Evolutionary conservation across 306 rosid species (phyloP).

Genomic region (Gillenia trifoliata): DNA sequence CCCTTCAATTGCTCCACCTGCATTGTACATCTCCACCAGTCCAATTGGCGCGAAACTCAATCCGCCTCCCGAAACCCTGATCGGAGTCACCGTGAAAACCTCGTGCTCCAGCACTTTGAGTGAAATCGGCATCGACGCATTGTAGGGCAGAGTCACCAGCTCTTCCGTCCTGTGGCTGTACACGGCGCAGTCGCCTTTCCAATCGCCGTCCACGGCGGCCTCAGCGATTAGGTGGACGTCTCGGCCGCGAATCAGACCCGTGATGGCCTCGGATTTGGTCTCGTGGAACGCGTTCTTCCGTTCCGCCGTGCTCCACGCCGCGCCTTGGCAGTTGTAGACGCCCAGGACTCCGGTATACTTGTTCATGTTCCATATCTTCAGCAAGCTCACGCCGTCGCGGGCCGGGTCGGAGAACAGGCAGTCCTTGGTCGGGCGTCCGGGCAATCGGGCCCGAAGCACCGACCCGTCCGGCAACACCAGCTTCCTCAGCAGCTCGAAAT

Average conservation of each 20-base stretch:
- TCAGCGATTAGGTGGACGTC: constrained; percentile 67
- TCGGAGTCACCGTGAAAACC: constrained; percentile 65
- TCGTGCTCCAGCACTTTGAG: constrained; percentile 71
- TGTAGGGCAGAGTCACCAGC: constrained; percentile 53
- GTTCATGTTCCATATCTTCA: constrained; percentile 97
- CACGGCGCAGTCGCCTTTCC: constrained; percentile 74
- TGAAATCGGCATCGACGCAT: constrained; percentile 61
- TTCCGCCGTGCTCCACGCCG: constrained; percentile 70
- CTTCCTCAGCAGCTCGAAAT: constrained; percentile 66
- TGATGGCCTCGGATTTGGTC: constrained; percentile 39
- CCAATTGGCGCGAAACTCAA: constrained; percentile 67
- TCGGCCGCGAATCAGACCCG: constrained; percentile 53
- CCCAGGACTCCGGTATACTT: constrained; percentile 71
- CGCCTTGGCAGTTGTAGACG: constrained; percentile 91
- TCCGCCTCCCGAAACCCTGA: constrained; percentile 47
- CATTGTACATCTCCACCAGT: constrained; percentile 73
- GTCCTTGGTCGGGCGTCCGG: constrained; percentile 86
- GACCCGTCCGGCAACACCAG: constrained; percentile 80
- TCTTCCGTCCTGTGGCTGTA: constrained; percentile 40
- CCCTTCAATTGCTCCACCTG: constrained; percentile 76
- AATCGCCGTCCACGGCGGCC: constrained; percentile 28
- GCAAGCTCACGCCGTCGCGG: constrained; percentile 68
- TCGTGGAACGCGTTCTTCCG: constrained; percentile 67
- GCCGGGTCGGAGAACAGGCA: constrained; percentile 83
- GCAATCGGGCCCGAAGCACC: constrained; percentile 65